Conservation (phyloP, 257 asterid genomes). For the Catharanthus roseus region DNA sequence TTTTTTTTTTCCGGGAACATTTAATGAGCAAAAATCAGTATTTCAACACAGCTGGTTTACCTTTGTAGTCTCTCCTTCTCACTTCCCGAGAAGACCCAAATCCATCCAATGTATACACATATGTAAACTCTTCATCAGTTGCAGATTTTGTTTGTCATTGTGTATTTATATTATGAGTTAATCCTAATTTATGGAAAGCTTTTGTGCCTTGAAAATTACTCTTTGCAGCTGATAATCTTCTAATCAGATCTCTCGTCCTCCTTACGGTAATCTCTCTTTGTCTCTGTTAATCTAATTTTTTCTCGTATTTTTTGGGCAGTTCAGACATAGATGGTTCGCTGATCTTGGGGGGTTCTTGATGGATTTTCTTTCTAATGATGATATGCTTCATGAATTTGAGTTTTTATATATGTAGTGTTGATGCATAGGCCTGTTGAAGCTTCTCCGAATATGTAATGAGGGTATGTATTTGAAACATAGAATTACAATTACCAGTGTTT, state of each 20-base stretch:
- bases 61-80: neutral
- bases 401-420: neutral
- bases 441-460: neutral
- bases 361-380: neutral
- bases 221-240: constrained; percentile 11
- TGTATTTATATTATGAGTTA: neutral
- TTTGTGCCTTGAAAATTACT: neutral
- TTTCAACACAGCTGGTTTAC: neutral
- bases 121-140: neutral
- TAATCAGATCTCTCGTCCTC: constrained; percentile 14
- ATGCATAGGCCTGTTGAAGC: neutral
- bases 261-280: neutral
- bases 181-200: neutral
- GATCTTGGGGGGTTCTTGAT: neutral
- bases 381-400: neutral
- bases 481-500: neutral
- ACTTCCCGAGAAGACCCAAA: constrained; percentile 16
- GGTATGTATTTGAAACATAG: neutral
- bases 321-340: neutral
- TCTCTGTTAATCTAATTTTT: neutral
- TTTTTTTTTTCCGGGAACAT: neutral
- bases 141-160: neutral
- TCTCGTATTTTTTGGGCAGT: neutral
- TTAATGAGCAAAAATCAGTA: neutral
- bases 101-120: neutral